These are phyloP conservation scores for Aureobasidium vineae DNA, from an alignment of 2,329 filamentous ascomycete genomes.

Conservation along the genomic window DNA sequence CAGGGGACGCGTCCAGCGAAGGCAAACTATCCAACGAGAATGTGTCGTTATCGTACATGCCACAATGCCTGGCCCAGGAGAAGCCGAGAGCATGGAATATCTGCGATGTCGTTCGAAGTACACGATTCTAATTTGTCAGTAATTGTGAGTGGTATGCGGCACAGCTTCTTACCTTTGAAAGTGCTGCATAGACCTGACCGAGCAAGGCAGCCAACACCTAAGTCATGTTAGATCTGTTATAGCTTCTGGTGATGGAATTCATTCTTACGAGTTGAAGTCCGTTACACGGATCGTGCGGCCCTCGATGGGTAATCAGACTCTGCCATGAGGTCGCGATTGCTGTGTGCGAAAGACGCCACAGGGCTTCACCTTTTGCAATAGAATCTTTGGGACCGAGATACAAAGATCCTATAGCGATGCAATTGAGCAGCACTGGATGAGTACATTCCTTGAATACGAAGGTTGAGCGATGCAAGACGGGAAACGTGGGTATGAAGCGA, in stretches of 20 bases:
- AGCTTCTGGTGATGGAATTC: no score
- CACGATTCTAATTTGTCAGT: constrained; percentile 37
- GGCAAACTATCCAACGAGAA: constrained; percentile 41
- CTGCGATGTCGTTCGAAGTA: constrained; percentile 47
- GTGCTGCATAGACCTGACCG: constrained; percentile 46
- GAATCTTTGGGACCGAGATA: constrained; percentile 48
- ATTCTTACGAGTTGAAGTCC: constrained; percentile 42
- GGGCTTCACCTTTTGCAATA: constrained; percentile 46
- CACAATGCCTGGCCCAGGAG: constrained; percentile 48
- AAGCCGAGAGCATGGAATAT: constrained; percentile 48
- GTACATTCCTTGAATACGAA: constrained; percentile 48
- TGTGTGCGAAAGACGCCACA: constrained; percentile 48
- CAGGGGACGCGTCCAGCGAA: constrained; percentile 35
- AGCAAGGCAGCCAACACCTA: constrained; percentile 44
- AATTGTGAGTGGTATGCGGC: no score
- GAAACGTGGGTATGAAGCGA: constrained; percentile 49
- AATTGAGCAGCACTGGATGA: constrained; percentile 46
- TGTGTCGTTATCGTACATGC: constrained; percentile 43
- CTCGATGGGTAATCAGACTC: constrained; percentile 45
- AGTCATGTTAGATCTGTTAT: no score
- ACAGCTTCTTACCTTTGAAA: constrained; percentile 35
- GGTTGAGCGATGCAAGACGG: constrained; percentile 47
- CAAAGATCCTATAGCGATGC: constrained; percentile 49
- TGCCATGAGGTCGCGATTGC: constrained; percentile 51
- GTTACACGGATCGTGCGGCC: constrained; percentile 45